Evolutionary conservation across 2,329 filamentous ascomycete genomes (phyloP), one percentile per base, ranked within the genome.

Genomic region (Ophiostoma himal-ulmi): DNA sequence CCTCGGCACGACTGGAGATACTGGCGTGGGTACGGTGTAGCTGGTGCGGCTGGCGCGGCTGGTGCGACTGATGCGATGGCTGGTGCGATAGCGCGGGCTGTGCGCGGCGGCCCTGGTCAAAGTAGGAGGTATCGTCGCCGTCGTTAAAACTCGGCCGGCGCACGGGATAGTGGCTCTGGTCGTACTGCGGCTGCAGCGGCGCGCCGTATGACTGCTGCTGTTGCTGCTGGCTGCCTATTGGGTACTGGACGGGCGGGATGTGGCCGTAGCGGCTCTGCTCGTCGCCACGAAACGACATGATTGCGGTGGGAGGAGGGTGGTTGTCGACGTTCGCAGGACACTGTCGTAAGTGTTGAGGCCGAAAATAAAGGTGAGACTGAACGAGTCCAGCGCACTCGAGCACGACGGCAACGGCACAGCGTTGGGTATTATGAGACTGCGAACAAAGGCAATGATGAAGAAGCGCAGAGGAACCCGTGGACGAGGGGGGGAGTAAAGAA

Each of bases 71-170:
- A 17, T 14, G 41, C 41, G 41, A 69, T 11, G 39, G 36, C 37
- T 62, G 67, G 5, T 60, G 54, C 26, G 60, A 34, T n/a, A 36
- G 20, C 8, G 62, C 36, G n/a, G 30, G 54, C 20, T 26, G 71
- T 48, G 34, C 8, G 22, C 26, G 44, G 22, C 22, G 68, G 48
- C 78, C 76, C 68, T 77, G 77, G 69, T 80, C 77, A 75, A 86
- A 83, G 74, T 88, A 86, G 67, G 82, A 80, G 67, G 83, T 82
- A 78, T 94, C 91, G 78, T 95, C 92, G 74, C 90, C 91, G 74
- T 85, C 87, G 78, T 93, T 89, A 81, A 92, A 93, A 81, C 90
- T 94, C 67, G 87, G 85, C 74, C 87, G 85, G 74, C 91, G 84
- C 62, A 77, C 77, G 6, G 81, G 79, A 73, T 82, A 81, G 52